These are phyloP conservation scores for Globisporangium lucens DNA, from an alignment of 352 stramenopile genomes.

Conservation along the genomic window DNA sequence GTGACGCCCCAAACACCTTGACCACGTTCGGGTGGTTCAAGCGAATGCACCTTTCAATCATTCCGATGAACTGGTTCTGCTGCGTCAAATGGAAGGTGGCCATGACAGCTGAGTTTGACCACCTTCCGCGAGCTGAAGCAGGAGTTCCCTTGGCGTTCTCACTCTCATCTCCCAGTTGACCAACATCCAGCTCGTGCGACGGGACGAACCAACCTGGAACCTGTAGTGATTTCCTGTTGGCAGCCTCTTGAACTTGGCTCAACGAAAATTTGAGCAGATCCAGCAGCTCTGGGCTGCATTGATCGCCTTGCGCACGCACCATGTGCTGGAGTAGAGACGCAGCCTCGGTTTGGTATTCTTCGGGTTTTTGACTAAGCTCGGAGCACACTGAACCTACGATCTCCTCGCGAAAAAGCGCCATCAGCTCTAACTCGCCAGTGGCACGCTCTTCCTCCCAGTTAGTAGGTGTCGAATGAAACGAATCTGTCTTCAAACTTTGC, in stretches of 20 bases:
- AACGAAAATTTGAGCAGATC: too few species aligned
- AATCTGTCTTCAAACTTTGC: not conserved
- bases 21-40: constrained; percentile 20
- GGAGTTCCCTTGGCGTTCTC: too few species aligned
- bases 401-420: not conserved
- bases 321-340: not conserved
- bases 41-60: not conserved
- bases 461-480: not conserved
- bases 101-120: not conserved
- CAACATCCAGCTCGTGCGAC: too few species aligned
- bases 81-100: not conserved
- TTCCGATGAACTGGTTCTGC: not conserved
- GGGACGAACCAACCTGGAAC: too few species aligned
- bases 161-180: too few species aligned
- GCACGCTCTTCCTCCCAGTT: not conserved
- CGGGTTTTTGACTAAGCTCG: not conserved
- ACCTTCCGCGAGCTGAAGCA: not conserved
- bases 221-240: too few species aligned
- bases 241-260: too few species aligned
- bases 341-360: not conserved
- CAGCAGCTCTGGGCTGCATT: not conserved
- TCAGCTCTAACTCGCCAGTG: not conserved
- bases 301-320: not conserved
- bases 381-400: not conserved
- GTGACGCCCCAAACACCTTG: constrained; percentile 19